Conservation (phyloP, 495 filamentous ascomycete genomes). For the Cladorrhinum samala region DNA sequence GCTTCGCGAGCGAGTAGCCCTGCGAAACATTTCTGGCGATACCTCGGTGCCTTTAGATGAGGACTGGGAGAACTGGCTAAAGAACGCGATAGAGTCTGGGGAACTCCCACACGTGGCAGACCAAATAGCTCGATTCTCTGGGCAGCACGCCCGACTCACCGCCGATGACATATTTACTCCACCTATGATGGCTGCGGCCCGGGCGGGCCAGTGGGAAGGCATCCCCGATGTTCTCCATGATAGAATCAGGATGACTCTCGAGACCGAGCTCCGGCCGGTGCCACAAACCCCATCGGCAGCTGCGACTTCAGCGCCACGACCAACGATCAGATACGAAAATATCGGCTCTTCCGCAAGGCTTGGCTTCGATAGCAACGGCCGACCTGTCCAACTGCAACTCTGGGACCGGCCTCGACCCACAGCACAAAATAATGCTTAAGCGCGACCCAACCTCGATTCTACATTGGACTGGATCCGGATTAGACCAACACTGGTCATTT, state of each 20-base stretch:
- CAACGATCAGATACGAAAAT: constrained; percentile 7
- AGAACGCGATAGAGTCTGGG: constrained; percentile 64
- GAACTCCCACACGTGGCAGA: constrained; percentile 40
- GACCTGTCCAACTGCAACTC: background rate
- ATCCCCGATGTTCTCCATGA: constrained; percentile 45
- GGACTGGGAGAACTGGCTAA: constrained; percentile 82
- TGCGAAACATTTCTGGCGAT: constrained; percentile 54
- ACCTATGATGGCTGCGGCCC: constrained; percentile 39
- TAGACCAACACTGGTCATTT: background rate
- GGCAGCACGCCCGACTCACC: constrained; percentile 21
- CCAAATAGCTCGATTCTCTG: constrained; percentile 30
- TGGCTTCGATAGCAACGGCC: background rate
- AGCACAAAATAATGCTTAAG: constrained; percentile 1
- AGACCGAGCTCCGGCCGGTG: constrained; percentile 6
- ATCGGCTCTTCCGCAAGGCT: constrained; percentile 3
- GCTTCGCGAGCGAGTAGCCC: constrained; percentile 61
- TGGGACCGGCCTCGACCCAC: background rate
- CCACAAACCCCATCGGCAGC: background rate
- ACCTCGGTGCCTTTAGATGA: constrained; percentile 61
- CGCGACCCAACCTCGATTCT: background rate
- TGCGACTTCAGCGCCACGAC: constrained; percentile 1
- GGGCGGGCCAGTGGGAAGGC: constrained; percentile 46
- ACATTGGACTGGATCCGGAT: constrained; percentile 8
- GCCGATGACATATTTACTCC: constrained; percentile 36
- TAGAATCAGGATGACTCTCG: constrained; percentile 38